These are phyloP conservation scores for Salix udensis DNA, from an alignment of 345 rosid genomes.

Conservation along the genomic window DNA sequence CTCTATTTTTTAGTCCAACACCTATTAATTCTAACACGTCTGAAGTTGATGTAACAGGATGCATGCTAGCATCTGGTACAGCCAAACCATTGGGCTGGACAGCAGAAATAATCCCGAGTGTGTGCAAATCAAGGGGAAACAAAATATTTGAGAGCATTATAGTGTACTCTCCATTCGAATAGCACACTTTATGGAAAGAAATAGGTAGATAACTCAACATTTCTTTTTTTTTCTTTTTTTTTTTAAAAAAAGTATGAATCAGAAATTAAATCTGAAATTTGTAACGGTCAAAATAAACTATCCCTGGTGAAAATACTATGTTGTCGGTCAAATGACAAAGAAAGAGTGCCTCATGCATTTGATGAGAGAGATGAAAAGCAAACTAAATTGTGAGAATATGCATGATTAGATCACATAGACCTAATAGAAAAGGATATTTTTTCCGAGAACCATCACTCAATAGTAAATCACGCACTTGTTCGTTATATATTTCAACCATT, in stretches of 20 bases:
- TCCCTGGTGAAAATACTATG: not conserved
- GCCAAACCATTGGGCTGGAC: conserved; percentile 64
- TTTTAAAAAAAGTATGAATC: not conserved
- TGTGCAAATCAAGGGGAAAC: conserved; percentile 63
- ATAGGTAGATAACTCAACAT: not conserved
- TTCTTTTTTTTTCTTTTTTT: not conserved
- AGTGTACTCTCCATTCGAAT: not conserved
- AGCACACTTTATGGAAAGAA: conserved; percentile 4
- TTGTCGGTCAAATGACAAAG: not conserved
- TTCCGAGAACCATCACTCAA: conserved; percentile 52
- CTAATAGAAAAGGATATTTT: conserved; percentile 63
- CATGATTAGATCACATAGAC: not conserved
- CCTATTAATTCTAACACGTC: conserved; percentile 76
- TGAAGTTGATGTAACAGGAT: conserved; percentile 57
- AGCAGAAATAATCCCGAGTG: conserved; percentile 60
- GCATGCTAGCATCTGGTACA: conserved; percentile 92
- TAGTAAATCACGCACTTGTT: conserved; percentile 77
- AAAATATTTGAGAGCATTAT: not conserved
- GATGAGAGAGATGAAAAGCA: not conserved
- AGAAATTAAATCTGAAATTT: not conserved
- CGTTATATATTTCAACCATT: conserved; percentile 92
- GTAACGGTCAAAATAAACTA: not conserved
- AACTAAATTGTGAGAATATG: not conserved
- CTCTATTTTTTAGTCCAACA: conserved; percentile 66
- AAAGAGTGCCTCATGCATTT: not conserved